Percentiles rank a stretch among this genome's conserved stretches.
Evolutionary conservation across 768 basidiomycete species (phyloP).

Genomic region (Tylopilus balloui): DNA sequence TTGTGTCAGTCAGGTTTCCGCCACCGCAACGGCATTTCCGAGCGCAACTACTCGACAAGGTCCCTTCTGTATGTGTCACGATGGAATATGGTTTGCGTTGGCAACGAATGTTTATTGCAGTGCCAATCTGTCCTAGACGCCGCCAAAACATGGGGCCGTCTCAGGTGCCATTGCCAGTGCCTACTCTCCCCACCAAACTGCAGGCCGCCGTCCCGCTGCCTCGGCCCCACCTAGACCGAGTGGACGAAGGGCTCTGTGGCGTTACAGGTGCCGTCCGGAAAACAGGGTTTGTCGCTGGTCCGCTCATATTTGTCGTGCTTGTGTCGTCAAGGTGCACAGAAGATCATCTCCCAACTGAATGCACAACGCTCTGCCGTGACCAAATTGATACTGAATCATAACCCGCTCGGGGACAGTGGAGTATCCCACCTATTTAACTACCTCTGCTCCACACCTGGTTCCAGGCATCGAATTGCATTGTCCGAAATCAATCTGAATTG

Average conservation of each 20-base stretch:
- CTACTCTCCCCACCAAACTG: neutral
- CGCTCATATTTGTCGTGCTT: slow-evolving; percentile 2
- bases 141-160: no score
- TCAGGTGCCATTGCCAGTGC: neutral
- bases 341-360: slow-evolving; percentile 45
- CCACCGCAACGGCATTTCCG: no score
- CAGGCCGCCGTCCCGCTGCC: slow-evolving; percentile 8
- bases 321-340: slow-evolving; percentile 46
- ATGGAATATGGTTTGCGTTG: no score
- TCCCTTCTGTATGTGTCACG: no score
- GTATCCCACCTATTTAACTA: slow-evolving; percentile 50
- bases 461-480: slow-evolving; percentile 38
- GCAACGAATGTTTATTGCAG: no score
- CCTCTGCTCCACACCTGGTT: slow-evolving; percentile 46
- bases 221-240: slow-evolving; percentile 15
- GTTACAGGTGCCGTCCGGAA: slow-evolving; percentile 14
- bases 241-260: slow-evolving; percentile 22
- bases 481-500: slow-evolving; percentile 53
- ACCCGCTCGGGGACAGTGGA: slow-evolving; percentile 55
- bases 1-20: no score
- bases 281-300: no score
- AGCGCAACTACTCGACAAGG: no score
- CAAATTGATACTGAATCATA: slow-evolving; percentile 52
- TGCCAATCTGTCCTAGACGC: no score
- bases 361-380: slow-evolving; percentile 40